Conservation (phyloP, 108 stramenopile genomes). For the Nitzschia sp. region DNA sequence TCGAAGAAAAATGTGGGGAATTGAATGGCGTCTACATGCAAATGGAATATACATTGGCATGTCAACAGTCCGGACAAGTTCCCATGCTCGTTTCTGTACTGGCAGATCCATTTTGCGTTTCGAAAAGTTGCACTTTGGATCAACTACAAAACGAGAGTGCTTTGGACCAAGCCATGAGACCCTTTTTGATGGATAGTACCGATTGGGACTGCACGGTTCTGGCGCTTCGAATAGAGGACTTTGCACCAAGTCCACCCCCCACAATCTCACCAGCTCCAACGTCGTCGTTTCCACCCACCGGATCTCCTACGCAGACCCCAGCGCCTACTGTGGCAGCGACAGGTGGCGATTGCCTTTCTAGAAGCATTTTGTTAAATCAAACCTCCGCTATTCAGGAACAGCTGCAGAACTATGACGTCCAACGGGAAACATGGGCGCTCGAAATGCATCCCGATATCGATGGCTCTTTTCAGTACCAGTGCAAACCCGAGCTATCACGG, state of each 20-base stretch:
- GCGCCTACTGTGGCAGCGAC: not conserved
- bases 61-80: not conserved
- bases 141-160: not conserved
- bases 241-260: not conserved
- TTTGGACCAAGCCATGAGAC: not conserved
- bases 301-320: not conserved
- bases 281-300: not conserved
- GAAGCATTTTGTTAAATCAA: not conserved
- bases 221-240: not conserved
- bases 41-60: not conserved
- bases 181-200: not conserved
- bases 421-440: too few species aligned
- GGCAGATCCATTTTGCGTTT: slow-evolving; percentile 1
- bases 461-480: not conserved
- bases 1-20: not conserved
- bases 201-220: not conserved
- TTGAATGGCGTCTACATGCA: not conserved
- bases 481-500: not conserved
- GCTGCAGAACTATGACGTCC: too few species aligned
- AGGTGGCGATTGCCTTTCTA: not conserved
- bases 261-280: slow-evolving; percentile 1
- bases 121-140: not conserved
- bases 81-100: not conserved
- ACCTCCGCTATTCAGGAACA: not conserved
- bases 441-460: not conserved